Evolutionary conservation across 2,329 filamentous ascomycete genomes (phyloP).

Genomic region (Phaeophleospora eucalypticola): DNA sequence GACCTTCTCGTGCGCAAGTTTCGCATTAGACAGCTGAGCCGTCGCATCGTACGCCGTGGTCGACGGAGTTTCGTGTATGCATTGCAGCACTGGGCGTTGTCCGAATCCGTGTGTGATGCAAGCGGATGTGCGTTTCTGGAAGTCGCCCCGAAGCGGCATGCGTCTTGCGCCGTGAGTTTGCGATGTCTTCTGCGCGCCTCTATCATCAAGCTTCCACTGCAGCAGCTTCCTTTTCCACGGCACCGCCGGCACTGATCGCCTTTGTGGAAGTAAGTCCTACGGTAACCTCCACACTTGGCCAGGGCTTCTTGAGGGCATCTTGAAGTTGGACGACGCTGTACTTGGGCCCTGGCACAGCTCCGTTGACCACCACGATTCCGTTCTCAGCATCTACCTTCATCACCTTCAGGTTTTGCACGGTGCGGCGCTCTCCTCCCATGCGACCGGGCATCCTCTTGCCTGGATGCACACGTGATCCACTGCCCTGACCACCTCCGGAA

Average conservation of each 20-base stretch:
- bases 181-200: too few species aligned
- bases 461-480: constrained; percentile 85
- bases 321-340: constrained; percentile 78
- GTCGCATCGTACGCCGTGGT: too few species aligned
- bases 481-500: constrained; percentile 81
- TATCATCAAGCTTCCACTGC: constrained; percentile 3
- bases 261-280: constrained; percentile 11
- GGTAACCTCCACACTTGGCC: constrained; percentile 50
- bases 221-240: not conserved
- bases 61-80: too few species aligned
- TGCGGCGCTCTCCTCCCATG: constrained; percentile 87
- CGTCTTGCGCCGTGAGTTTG: too few species aligned
- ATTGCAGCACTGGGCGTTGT: too few species aligned
- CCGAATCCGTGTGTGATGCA: too few species aligned
- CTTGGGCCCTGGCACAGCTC: constrained; percentile 83
- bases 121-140: not conserved
- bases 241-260: not conserved
- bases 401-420: constrained; percentile 85
- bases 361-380: constrained; percentile 83
- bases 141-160: not conserved
- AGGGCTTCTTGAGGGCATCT: constrained; percentile 85
- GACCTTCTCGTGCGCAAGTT: not conserved
- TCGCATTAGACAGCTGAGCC: not conserved
- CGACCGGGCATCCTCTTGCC: constrained; percentile 97
- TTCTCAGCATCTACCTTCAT: constrained; percentile 82